phyloP scores from a whole-genome alignment of 225 moss, liverwort and hornwort species.

The Sphagnum contortum region DNA sequence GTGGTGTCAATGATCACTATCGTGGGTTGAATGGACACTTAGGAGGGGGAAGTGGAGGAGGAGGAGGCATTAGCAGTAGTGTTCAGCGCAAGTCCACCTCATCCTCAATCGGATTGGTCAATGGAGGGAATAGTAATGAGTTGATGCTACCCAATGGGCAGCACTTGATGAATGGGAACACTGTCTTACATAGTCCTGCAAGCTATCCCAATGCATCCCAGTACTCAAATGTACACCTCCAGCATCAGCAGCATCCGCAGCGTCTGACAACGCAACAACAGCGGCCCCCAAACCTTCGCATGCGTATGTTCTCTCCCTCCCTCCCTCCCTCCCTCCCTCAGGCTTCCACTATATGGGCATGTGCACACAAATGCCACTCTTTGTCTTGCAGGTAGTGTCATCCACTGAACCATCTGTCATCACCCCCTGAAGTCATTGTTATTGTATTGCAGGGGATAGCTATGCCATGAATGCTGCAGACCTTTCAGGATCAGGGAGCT shows the following conservation, averaged over 20 bases:
- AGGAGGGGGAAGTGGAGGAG: too few relatives aligned
- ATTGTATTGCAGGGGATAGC: slow-evolving; percentile 51
- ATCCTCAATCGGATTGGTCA: slow-evolving; percentile 26
- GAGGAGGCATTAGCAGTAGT: slow-evolving; percentile 27
- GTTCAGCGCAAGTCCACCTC: slow-evolving; percentile 32
- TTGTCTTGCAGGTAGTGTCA: too few relatives aligned
- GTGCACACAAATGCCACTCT: too few relatives aligned
- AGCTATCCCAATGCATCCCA: slow-evolving; percentile 59
- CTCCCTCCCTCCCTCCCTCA: too few relatives aligned
- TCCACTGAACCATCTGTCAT: too few relatives aligned
- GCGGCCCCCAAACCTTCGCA: slow-evolving; percentile 36
- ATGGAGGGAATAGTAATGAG: slow-evolving; percentile 71
- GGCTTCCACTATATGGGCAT: too few relatives aligned
- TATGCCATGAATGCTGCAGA: slow-evolving; percentile 99
- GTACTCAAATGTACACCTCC: slow-evolving; percentile 67
- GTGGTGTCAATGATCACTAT: slow-evolving; percentile 32
- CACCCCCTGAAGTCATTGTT: too few relatives aligned
- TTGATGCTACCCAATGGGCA: slow-evolving; percentile 64
- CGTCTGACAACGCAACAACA: slow-evolving; percentile 29
- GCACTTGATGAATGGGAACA: slow-evolving; percentile 65
- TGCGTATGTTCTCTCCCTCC: slow-evolving; percentile 34
- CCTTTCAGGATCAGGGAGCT: slow-evolving; percentile 65
- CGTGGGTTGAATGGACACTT: slow-evolving; percentile 50
- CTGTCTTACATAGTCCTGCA: slow-evolving; percentile 42
- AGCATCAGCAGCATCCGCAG: slow-evolving; percentile 22